Percentiles rank a stretch among this genome's conserved stretches.
Conservation (phyloP, 2,329 filamentous ascomycete genomes). For the Epichloe sylvatica region DNA sequence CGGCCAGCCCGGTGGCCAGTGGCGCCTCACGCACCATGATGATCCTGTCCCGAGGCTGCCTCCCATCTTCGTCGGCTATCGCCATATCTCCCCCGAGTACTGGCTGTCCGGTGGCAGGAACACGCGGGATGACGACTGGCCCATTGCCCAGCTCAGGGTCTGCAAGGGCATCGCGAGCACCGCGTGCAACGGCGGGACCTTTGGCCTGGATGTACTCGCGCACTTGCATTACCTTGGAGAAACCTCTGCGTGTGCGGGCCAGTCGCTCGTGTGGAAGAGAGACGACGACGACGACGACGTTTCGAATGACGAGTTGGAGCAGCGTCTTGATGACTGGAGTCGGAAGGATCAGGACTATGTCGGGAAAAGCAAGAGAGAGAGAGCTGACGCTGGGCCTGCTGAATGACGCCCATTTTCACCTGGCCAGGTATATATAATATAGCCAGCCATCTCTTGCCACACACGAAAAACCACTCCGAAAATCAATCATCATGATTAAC, state of each 20-base stretch:
- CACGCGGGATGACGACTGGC: conserved; percentile 22
- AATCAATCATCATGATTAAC: no score
- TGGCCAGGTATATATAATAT: no score
- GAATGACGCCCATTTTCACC: no score
- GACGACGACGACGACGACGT: conserved; percentile 4
- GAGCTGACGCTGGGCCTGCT: neutral
- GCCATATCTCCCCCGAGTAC: conserved; percentile 57
- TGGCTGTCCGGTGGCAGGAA: conserved; percentile 34
- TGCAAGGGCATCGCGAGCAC: conserved; percentile 35
- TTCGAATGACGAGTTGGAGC: conserved; percentile 24
- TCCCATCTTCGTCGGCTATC: conserved; percentile 44
- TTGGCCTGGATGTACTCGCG: conserved; percentile 28
- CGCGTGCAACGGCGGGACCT: conserved; percentile 36
- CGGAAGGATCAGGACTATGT: neutral
- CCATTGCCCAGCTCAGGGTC: conserved; percentile 26
- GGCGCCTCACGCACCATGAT: conserved; percentile 50
- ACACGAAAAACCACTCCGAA: no score
- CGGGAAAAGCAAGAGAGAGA: neutral
- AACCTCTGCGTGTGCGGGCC: conserved; percentile 26
- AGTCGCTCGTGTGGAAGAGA: conserved; percentile 14
- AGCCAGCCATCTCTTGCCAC: no score
- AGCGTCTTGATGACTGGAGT: conserved; percentile 17
- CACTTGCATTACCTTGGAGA: conserved; percentile 36
- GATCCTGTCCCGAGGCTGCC: conserved; percentile 59
- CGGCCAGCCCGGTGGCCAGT: conserved; percentile 36